These are phyloP conservation scores for Fusarium acutatum DNA, from an alignment of 2,329 filamentous ascomycete genomes.

Conservation along the genomic window DNA sequence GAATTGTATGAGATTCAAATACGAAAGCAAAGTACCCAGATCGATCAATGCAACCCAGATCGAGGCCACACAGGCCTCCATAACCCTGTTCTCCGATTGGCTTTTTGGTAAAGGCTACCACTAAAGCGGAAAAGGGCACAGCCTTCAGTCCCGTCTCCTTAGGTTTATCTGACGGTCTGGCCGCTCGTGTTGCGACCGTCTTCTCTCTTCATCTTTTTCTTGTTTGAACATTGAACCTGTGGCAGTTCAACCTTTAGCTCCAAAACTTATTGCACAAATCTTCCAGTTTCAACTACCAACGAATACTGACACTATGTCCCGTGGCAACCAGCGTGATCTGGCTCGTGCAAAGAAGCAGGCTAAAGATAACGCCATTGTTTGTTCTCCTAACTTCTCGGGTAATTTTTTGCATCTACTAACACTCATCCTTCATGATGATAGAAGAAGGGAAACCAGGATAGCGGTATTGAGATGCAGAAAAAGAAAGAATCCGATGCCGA, in stretches of 20 bases:
- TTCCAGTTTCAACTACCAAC: too few species aligned
- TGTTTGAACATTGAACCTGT: not conserved
- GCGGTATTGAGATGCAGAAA: too few species aligned
- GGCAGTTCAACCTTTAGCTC: not conserved
- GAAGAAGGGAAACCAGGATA: too few species aligned
- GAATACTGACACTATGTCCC: conserved; percentile 70
- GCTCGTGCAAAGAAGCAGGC: conserved; percentile 68
- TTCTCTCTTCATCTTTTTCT: not conserved
- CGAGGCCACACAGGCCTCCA: conserved; percentile 10
- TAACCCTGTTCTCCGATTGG: conserved; percentile 33
- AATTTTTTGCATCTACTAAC: too few species aligned
- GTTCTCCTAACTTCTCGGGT: too few species aligned
- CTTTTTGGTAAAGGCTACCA: rapidly evolving
- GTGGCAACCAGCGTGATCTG: conserved; percentile 96
- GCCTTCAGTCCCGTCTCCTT: not conserved
- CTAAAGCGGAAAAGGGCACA: conserved; percentile 29
- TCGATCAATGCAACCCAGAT: not conserved
- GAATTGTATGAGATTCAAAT: rapidly evolving
- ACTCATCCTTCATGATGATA: too few species aligned
- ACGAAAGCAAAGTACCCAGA: rapidly evolving
- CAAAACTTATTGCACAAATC: not conserved
- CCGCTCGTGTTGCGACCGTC: not conserved
- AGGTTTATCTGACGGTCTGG: conserved; percentile 29
- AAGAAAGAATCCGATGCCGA: too few species aligned
- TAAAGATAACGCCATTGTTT: too few species aligned